Base-by-base conservation (phyloP, 1,139 yeast species). In the Debaryomyces sp. region DNA sequence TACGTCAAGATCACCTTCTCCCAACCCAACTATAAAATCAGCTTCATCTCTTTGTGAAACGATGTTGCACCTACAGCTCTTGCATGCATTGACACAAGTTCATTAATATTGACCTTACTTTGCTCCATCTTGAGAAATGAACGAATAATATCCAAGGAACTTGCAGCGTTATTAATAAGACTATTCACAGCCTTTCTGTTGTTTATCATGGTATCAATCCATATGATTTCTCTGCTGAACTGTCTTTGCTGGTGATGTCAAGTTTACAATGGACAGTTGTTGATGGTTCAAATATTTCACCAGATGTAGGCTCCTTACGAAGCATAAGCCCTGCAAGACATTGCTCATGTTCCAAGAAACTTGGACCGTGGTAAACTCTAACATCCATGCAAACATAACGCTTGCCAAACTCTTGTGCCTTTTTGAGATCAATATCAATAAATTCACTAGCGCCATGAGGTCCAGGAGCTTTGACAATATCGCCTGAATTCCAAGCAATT, bases 361-460 rank as follows among this genome's bases (percentile, higher is more conserved):
- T 30, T 15, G 34, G 18, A 1, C 34, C 34, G 2, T 5, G 1
- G 35, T 10, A 53, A 9, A 52, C 50, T 21, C 51, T 29, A 6
- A 49, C 50, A 43, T 45, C 45, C 52, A 53, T 49, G 8, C 36
- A 40, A 10, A 46, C 47, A 34, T 52, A 52, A 23, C 53, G 39
- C 13, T 30, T 44, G 6, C 55, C 55, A 2, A 18, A 39, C 10
- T 43, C 40, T 18, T 46, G 13, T 2, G 49, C 43, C 18, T 29
- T 30, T 7, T 22, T 9, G 3, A 51, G 51, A 33, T 51, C 47
- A 6, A 54, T 44, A 49, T 54, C 56, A 33, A 54, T 47, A 27
- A 49, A 54, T 32, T 52, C 54, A 12, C 46, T 40, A 3, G 56
- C 57, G n/a, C 56, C 57, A 8, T 34, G 8, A 6, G 53, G 53